Evolutionary conservation across 768 basidiomycete genomes (phyloP), one percentile per base, ranked within the genome.

Genomic region (Auriculariales sp.): DNA sequence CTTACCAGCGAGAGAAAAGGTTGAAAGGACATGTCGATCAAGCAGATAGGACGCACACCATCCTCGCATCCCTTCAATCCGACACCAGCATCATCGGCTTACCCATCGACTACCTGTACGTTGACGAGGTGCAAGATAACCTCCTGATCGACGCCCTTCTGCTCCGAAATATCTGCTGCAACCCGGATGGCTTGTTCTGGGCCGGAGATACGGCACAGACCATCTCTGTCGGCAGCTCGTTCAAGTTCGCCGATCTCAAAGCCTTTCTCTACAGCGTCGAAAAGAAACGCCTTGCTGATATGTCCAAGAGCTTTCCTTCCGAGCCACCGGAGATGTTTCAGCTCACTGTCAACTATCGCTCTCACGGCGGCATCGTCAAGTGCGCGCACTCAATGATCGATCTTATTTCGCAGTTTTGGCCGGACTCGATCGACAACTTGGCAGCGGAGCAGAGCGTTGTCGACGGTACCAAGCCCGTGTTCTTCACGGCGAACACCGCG

Each of bases 191-290:
- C 0, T 61, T 84, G 19, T 81, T 86, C 53, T 85, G 81, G 80
- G 83, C 82, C 2, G 84, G 85, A 0, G 84, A 87, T 57, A 85
- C 84, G 0, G 82, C 84, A 0, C 84, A 87, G 54, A 81, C 83
- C 0, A 86, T 87, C 32, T 77, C 81, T 0, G 71, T 74, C 0
- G 84, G 83, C 2, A 82, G 79, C 53, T 72, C 80, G 0, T 87
- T 87, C 55, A 66, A 77, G 9, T 87, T 87, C 58, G 66, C 79
- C 49, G 81, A 84, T 36, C 58, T 87, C 47, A 84, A 79, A 58
- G 74, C 83, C 0, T 83, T 81, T 54, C 54, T 83, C 27, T 75
- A 72, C 50, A 69, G 78, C 39, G 59, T 77, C 1, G 81, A 86
- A 65, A 83, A 81, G 48, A 35, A 62, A 14, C 33, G 42, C 11